A percentile compares a stretch with the other conserved stretches of the same genome.
Conservation (phyloP, 2,329 filamentous ascomycete species). For the Hypoxylon sp. region DNA sequence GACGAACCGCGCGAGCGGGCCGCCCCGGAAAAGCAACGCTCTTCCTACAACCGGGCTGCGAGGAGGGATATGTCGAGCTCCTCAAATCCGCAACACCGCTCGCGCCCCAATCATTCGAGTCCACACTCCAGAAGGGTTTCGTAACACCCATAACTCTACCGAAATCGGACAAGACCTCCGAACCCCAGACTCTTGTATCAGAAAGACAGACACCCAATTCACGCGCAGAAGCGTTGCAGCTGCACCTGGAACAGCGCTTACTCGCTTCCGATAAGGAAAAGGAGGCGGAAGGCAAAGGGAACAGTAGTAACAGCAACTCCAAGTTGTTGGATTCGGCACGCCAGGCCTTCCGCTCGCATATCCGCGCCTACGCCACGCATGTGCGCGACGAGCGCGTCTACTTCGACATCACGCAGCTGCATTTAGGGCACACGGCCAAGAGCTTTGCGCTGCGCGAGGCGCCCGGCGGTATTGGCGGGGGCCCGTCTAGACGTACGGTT, state of each 20-base stretch:
- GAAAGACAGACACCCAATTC: conserved; percentile 62
- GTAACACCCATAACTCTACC: conserved; percentile 73
- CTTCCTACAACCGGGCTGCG: conserved; percentile 90
- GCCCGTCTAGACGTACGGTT: conserved; percentile 62
- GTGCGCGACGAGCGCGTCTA: conserved; percentile 85
- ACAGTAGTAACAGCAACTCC: not conserved
- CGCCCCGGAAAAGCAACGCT: conserved; percentile 88
- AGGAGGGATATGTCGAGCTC: conserved; percentile 90
- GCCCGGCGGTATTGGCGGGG: conserved; percentile 82
- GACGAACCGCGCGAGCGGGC: conserved; percentile 93
- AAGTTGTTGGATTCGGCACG: conserved; percentile 84
- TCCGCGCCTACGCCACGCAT: conserved; percentile 95
- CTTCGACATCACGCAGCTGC: conserved; percentile 92
- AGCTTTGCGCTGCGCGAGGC: conserved; percentile 91
- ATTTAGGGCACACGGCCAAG: conserved; percentile 94
- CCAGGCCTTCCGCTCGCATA: conserved; percentile 90
- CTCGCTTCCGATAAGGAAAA: conserved; percentile 57
- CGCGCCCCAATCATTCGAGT: conserved; percentile 66
- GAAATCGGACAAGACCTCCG: conserved; percentile 67
- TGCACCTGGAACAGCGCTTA: conserved; percentile 72
- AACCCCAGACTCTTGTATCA: conserved; percentile 66
- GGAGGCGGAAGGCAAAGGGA: conserved; percentile 6
- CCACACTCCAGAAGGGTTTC: conserved; percentile 76
- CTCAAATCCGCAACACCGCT: conserved; percentile 69
- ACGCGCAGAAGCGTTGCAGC: conserved; percentile 69